Percentiles rank a stretch among this genome's conserved stretches.
Conservation (phyloP, 2,329 filamentous ascomycete genomes). For the Fusarium chaquense region DNA sequence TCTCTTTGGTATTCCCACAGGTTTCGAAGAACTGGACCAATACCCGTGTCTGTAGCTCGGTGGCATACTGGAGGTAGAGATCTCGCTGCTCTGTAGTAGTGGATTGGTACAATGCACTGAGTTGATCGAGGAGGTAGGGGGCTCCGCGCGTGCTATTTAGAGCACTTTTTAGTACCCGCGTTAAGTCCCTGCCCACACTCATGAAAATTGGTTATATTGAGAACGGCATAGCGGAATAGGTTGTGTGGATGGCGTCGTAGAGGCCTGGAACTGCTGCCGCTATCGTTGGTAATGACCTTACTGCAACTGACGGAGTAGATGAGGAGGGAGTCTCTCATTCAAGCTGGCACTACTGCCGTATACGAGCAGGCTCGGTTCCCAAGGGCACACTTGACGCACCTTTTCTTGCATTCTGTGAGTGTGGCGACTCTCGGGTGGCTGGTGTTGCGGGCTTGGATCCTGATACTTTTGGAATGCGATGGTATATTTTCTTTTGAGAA, state of each 20-base stretch:
- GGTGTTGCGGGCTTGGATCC: background rate
- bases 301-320: background rate
- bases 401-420: background rate
- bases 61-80: background rate
- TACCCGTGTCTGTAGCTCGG: conserved; percentile 1
- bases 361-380: background rate
- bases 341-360: no score
- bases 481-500: background rate
- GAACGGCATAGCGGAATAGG: background rate
- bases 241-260: background rate
- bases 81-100: background rate
- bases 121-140: background rate
- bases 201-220: background rate
- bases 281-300: background rate
- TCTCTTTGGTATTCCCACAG: background rate
- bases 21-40: background rate
- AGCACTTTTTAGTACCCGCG: background rate
- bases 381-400: background rate
- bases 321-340: background rate
- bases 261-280: background rate
- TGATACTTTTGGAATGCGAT: background rate
- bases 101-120: background rate
- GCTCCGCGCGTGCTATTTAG: background rate
- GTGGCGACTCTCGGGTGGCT: background rate
- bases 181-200: background rate